These are phyloP conservation scores for Castanopsis chinensis DNA, from an alignment of 306 rosid genomes.

Conservation along the genomic window DNA sequence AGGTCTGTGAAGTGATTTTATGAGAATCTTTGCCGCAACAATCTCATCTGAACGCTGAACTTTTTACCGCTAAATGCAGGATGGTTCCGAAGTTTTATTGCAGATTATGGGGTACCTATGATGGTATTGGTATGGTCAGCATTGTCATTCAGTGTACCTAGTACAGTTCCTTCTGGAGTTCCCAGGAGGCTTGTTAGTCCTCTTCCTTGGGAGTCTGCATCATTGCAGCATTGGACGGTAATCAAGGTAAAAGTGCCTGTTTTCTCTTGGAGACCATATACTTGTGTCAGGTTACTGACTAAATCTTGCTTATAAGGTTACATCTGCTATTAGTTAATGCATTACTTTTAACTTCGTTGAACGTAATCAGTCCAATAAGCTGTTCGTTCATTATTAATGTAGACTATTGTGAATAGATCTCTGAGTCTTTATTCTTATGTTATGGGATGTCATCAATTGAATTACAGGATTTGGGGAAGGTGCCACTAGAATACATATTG, in stretches of 20 bases:
- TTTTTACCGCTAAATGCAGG: constrained; percentile 35
- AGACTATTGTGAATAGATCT: too few relatives aligned
- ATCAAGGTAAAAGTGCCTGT: constrained; percentile 43
- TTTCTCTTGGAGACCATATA: too few relatives aligned
- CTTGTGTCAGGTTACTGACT: too few relatives aligned
- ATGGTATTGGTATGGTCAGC: constrained; percentile 79
- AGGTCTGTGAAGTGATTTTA: constrained; percentile 43
- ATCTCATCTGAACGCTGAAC: not conserved
- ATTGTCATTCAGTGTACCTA: constrained; percentile 55
- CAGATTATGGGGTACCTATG: constrained; percentile 85
- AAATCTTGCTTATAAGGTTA: too few relatives aligned
- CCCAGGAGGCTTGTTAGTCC: constrained; percentile 81
- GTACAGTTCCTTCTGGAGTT: constrained; percentile 62
- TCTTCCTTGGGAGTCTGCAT: constrained; percentile 71
- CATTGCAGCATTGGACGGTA: constrained; percentile 78
- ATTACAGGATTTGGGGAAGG: constrained; percentile 72
- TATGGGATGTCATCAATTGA: too few relatives aligned
- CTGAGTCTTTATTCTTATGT: too few relatives aligned
- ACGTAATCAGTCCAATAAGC: too few relatives aligned
- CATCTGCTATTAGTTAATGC: too few relatives aligned
- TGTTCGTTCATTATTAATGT: too few relatives aligned
- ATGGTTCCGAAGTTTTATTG: constrained; percentile 63
- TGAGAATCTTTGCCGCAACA: not conserved
- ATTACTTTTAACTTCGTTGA: too few relatives aligned
- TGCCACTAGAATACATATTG: constrained; percentile 58